A percentile compares a stretch with the other conserved stretches of the same genome.
These are phyloP conservation scores for Triticum dicoccoides DNA, from an alignment of 176 grass and related monocot species.

Conservation along the genomic window DNA sequence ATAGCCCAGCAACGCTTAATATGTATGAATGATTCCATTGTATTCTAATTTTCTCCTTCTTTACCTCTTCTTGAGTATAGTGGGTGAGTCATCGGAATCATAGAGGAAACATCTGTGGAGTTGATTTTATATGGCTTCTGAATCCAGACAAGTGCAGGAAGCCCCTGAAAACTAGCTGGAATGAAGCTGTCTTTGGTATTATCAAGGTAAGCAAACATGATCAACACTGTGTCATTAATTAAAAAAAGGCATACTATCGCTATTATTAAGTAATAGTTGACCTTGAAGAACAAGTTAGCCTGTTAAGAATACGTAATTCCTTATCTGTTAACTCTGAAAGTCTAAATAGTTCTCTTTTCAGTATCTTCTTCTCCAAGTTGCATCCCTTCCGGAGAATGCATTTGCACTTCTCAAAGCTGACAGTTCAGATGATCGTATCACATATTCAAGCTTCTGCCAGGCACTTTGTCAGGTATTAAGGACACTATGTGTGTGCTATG, in stretches of 20 bases:
- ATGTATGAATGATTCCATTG: not conserved
- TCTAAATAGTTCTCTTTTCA: slow-evolving; percentile 32
- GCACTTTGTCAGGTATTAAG: slow-evolving; percentile 71
- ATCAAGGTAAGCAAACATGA: slow-evolving; percentile 70
- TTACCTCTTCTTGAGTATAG: slow-evolving; percentile 35
- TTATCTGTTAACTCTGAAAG: slow-evolving; percentile 18
- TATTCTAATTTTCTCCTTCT: not conserved
- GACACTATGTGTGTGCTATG: not conserved
- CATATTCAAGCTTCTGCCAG: slow-evolving; percentile 74
- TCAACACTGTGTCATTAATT: slow-evolving; percentile 15
- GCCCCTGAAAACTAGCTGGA: slow-evolving; percentile 88
- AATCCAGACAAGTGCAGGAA: slow-evolving; percentile 81
- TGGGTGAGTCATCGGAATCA: slow-evolving; percentile 98
- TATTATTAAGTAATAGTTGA: slow-evolving; percentile 34
- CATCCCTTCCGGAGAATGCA: slow-evolving; percentile 72
- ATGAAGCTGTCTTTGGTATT: slow-evolving; percentile 86
- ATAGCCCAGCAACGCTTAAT: not conserved
- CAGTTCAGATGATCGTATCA: slow-evolving; percentile 63
- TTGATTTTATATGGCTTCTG: slow-evolving; percentile 97
- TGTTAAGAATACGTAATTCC: slow-evolving; percentile 22
- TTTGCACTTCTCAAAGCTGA: slow-evolving; percentile 83
- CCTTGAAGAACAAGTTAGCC: slow-evolving; percentile 32
- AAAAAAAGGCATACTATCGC: slow-evolving; percentile 12
- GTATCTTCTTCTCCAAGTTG: slow-evolving; percentile 61
- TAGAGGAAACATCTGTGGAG: slow-evolving; percentile 88